Conservation (phyloP, 129 eudicot species). For the Artemisia argyi region DNA sequence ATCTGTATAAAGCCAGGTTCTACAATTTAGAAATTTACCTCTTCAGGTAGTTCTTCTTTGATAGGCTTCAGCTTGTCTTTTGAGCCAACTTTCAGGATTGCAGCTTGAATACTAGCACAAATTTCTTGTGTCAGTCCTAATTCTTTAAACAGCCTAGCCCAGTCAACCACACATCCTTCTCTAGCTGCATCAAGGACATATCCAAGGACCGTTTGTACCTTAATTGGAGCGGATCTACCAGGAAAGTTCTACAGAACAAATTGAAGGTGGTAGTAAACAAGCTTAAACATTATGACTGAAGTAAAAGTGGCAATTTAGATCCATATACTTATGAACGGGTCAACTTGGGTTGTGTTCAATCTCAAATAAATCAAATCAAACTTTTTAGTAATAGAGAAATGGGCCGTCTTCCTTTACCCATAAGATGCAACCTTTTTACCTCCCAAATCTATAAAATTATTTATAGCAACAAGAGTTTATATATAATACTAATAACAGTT, state of each 20-base stretch:
- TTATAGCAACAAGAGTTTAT: background rate
- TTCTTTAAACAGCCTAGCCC: constrained; percentile 70
- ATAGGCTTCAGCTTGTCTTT: constrained; percentile 83
- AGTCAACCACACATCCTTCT: constrained; percentile 52
- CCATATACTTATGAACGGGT: background rate
- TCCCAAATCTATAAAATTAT: background rate
- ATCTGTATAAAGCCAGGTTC: background rate
- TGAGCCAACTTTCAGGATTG: constrained; percentile 68
- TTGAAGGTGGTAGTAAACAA: constrained; percentile 4
- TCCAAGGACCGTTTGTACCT: constrained; percentile 61
- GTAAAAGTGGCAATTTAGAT: constrained; percentile 6
- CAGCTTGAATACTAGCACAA: constrained; percentile 43
- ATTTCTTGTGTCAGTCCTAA: constrained; percentile 53
- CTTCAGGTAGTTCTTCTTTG: constrained; percentile 79
- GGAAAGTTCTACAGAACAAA: constrained; percentile 57
- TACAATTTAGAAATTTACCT: constrained; percentile 43
- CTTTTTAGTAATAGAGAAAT: background rate
- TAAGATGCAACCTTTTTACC: no score
- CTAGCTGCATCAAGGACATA: constrained; percentile 83
- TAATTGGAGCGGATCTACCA: constrained; percentile 81
- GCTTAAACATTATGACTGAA: background rate
- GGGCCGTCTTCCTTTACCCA: background rate
- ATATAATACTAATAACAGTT: no score
- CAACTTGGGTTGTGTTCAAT: background rate
- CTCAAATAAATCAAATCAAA: background rate